Evolutionary conservation across 2,329 filamentous ascomycete genomes (phyloP), one percentile per base, ranked within the genome.

Genomic region (Fonsecaea erecta): DNA sequence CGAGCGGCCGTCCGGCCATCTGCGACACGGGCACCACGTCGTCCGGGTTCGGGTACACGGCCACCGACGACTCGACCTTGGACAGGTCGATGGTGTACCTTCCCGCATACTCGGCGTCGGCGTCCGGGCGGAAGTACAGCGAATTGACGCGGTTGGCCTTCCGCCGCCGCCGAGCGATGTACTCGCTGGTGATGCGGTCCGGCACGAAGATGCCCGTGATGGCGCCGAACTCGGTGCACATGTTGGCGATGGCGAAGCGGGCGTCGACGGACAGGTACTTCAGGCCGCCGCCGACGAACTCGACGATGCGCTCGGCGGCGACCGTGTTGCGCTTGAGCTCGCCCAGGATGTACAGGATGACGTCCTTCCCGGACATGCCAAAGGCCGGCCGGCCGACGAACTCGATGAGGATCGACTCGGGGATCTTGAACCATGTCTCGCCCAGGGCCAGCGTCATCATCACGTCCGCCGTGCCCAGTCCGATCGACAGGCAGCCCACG

Each of bases 211-310:
- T 73, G 0, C 79, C 80, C 0, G 77, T 79, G 35, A 82, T 77
- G 4, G 75, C 80, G 1, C 80, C 80, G 46, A 82, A 78, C 65
- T 82, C 79, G 16, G 80, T 80, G 0, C 75, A 79, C 80, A 83
- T 83, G 62, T 83, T 83, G 21, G 75, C 73, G 57, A 83, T 80
- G 0, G 80, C 80, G 70, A 82, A 83, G 1, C 81, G 73, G 0
- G 79, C 80, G 72, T 83, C 81, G 14, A 71, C 74, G 0, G 75
- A 78, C 2, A 83, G 71, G 60, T 77, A 71, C 30, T 74, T 64
- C 0, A 78, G 66, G 0, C 81, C 80, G 0, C 79, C 75, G 0
- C 81, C 81, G 3, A 73, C 75, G 60, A 80, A 83, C 69, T 83
- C 81, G 1, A 83, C 80, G 6, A 80, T 76, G 3, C 80, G 70